Evolutionary conservation across 169 alveolate species (phyloP).

Genomic region (Plasmodium sp.): DNA sequence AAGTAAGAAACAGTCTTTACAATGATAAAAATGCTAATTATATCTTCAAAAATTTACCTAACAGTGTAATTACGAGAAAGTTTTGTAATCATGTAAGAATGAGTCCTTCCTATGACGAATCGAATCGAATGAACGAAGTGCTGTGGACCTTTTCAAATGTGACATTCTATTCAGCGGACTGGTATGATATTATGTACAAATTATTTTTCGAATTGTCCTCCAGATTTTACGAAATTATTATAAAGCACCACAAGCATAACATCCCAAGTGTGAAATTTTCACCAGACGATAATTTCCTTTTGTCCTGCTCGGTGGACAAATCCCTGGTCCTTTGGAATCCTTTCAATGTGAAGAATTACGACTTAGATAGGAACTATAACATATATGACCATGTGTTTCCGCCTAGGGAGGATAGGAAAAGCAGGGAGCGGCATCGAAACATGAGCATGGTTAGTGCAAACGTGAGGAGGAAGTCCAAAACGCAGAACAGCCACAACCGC

Average conservation of each 20-base stretch:
- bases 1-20: constrained; percentile 34
- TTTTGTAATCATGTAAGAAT: constrained; percentile 11
- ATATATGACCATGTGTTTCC: constrained; percentile 59
- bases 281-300: constrained; percentile 55
- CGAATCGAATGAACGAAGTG: constrained; percentile 2
- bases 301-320: constrained; percentile 71
- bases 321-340: constrained; percentile 51
- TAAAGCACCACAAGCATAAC: constrained; percentile 53
- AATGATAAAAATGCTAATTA: constrained; percentile 30
- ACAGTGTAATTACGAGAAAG: not conserved
- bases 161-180: constrained; percentile 56
- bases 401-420: not conserved
- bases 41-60: not conserved
- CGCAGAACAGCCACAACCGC: not conserved
- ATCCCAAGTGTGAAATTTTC: constrained; percentile 71
- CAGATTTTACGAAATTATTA: constrained; percentile 43
- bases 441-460: not conserved
- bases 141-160: constrained; percentile 56
- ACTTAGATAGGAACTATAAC: constrained; percentile 16
- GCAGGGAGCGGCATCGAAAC: not conserved
- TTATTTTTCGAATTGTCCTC: constrained; percentile 41
- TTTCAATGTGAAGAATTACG: constrained; percentile 27
- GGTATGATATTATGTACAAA: constrained; percentile 68
- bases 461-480: not conserved
- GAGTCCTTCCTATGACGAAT: not conserved